These are phyloP conservation scores for Boletus sp. DNA, from an alignment of 1,284 basidiomycete species.

Conservation along the genomic window DNA sequence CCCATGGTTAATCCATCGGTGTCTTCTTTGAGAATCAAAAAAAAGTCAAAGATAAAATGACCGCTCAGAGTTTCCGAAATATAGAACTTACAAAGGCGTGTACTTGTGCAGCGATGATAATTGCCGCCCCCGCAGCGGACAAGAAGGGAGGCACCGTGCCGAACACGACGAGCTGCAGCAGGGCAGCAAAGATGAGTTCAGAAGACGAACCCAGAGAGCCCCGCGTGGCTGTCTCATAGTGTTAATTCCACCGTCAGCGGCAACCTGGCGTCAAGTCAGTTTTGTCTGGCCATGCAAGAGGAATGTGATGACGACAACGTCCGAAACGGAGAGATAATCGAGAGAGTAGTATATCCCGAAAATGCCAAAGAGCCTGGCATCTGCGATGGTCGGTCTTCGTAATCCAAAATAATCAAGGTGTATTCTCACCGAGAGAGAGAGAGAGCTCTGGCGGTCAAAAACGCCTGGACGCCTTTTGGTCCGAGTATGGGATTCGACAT, in stretches of 20 bases:
- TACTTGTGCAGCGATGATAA: conserved; percentile 7
- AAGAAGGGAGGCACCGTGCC: conserved; percentile 14
- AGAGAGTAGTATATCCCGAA: conserved; percentile 69
- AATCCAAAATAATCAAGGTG: background rate
- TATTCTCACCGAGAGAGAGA: conserved; percentile 56
- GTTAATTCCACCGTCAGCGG: conserved; percentile 13
- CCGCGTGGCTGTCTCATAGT: conserved; percentile 29
- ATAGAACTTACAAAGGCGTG: conserved; percentile 14
- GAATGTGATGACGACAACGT: conserved; percentile 75
- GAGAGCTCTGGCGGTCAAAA: conserved; percentile 58
- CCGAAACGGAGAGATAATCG: conserved; percentile 66
- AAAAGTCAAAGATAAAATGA: background rate
- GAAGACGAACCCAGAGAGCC: conserved; percentile 16
- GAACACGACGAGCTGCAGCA: conserved; percentile 16
- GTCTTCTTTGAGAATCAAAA: conserved; percentile 10
- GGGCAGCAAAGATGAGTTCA: conserved; percentile 18
- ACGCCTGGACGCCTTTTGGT: conserved; percentile 58
- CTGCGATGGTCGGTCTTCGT: background rate
- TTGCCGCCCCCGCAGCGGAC: conserved; percentile 12
- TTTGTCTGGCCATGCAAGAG: conserved; percentile 33
- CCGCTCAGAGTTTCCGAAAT: background rate
- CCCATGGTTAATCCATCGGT: background rate
- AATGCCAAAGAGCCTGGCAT: conserved; percentile 54
- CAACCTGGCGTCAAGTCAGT: background rate
- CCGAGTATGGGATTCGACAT: conserved; percentile 66